These are phyloP conservation scores for Cercophora samala DNA, from an alignment of 495 filamentous ascomycete genomes.

Conservation along the genomic window DNA sequence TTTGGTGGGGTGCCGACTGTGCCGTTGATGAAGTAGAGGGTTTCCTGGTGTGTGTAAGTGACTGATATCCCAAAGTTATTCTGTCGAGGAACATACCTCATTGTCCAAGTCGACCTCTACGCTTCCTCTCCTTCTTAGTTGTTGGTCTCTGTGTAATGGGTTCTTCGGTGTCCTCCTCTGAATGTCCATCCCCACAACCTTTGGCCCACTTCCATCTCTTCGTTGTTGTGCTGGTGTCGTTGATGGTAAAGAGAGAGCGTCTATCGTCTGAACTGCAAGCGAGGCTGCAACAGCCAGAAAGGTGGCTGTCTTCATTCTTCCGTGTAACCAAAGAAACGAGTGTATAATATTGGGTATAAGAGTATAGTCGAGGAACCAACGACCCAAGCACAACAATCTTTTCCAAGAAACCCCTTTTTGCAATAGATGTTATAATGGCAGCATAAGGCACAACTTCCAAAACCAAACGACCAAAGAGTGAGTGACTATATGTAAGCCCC, in stretches of 20 bases:
- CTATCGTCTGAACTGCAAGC: conserved; percentile 14
- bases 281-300: conserved; percentile 25
- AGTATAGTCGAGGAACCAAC: background rate
- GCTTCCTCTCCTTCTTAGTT: conserved; percentile 43
- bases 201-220: conserved; percentile 35
- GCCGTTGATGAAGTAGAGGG: conserved; percentile 68
- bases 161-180: conserved; percentile 41
- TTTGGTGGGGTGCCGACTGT: conserved; percentile 70
- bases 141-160: conserved; percentile 41
- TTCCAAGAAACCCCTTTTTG: background rate
- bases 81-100: conserved; percentile 33
- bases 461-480: background rate
- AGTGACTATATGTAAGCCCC: background rate
- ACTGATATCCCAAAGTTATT: background rate
- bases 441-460: background rate
- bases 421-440: background rate
- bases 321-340: background rate
- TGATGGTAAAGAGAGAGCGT: conserved; percentile 22
- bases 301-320: conserved; percentile 23
- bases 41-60: conserved; percentile 42
- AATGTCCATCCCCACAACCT: conserved; percentile 43
- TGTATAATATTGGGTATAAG: background rate
- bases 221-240: conserved; percentile 21
- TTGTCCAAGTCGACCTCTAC: conserved; percentile 48
- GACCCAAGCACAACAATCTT: background rate